phyloP scores from a whole-genome alignment of 805 yeast genomes.

The Pichia manshurica region DNA sequence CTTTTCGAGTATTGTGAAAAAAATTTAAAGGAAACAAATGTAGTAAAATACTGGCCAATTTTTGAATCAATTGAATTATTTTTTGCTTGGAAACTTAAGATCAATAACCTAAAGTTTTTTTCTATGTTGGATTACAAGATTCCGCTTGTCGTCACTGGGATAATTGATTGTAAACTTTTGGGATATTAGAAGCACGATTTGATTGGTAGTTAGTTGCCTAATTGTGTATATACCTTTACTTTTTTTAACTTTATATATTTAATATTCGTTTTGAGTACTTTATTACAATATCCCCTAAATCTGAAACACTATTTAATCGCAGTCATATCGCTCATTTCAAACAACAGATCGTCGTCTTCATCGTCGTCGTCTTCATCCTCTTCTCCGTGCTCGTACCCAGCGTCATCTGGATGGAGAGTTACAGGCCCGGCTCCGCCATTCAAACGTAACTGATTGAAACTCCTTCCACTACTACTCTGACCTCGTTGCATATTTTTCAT shows the following conservation, averaged over 20 bases:
- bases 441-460: not conserved
- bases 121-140: too few species aligned
- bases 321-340: constrained; percentile 73
- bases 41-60: too few species aligned
- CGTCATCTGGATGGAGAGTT: not conserved
- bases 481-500: constrained; percentile 8
- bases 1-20: too few species aligned
- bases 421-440: constrained; percentile 1
- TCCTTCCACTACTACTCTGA: constrained; percentile 1
- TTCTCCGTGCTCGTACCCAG: not conserved
- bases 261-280: too few species aligned
- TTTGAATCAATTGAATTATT: too few species aligned
- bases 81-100: too few species aligned
- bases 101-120: too few species aligned
- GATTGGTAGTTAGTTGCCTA: too few species aligned
- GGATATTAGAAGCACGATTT: too few species aligned
- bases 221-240: not conserved
- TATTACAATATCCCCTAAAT: not conserved
- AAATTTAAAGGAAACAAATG: too few species aligned
- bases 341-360: constrained; percentile 48
- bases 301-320: constrained; percentile 21
- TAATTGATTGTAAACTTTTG: too few species aligned
- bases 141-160: too few species aligned
- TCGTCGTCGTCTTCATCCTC: constrained; percentile 36
- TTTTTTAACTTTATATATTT: not conserved